Percentiles rank a stretch among this genome's conserved stretches.
Conservation (phyloP, 1,284 basidiomycete species). For the Sporisorium exsertum region DNA sequence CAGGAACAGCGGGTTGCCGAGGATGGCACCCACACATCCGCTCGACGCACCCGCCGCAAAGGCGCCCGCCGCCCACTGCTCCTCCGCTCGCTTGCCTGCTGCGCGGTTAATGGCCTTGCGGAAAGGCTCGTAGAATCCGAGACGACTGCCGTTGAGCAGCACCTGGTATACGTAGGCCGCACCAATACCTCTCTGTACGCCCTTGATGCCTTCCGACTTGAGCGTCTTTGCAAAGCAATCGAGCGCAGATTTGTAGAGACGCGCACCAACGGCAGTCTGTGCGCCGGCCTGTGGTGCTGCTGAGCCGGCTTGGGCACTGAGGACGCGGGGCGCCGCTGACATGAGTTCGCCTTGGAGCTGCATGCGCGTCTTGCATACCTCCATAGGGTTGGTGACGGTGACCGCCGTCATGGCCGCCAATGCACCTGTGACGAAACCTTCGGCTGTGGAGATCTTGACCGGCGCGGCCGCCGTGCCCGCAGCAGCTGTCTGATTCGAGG, state of each 20-base stretch:
- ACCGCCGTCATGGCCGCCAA: constrained; percentile 61
- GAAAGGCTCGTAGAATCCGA: constrained; percentile 96
- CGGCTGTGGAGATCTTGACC: constrained; percentile 53
- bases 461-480: constrained; percentile 30
- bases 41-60: constrained; percentile 86
- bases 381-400: constrained; percentile 63
- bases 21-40: constrained; percentile 86
- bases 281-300: constrained; percentile 42
- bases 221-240: constrained; percentile 92
- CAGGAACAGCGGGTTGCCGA: constrained; percentile 94
- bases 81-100: constrained; percentile 76
- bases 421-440: constrained; percentile 56
- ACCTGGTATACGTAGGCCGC: constrained; percentile 80
- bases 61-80: constrained; percentile 74
- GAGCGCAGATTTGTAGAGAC: constrained; percentile 84
- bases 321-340: constrained; percentile 39
- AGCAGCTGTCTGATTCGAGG: constrained; percentile 18
- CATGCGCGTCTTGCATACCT: constrained; percentile 66
- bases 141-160: constrained; percentile 90
- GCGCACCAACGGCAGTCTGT: constrained; percentile 29
- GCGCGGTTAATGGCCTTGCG: constrained; percentile 79
- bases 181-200: constrained; percentile 88
- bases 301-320: constrained; percentile 40
- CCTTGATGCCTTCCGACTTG: constrained; percentile 87
- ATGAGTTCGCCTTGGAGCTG: constrained; percentile 66